Percentiles rank a stretch among this genome's conserved stretches.
phyloP scores from a whole-genome alignment of 1,284 basidiomycete species.

The Hymenochaete sp. region DNA sequence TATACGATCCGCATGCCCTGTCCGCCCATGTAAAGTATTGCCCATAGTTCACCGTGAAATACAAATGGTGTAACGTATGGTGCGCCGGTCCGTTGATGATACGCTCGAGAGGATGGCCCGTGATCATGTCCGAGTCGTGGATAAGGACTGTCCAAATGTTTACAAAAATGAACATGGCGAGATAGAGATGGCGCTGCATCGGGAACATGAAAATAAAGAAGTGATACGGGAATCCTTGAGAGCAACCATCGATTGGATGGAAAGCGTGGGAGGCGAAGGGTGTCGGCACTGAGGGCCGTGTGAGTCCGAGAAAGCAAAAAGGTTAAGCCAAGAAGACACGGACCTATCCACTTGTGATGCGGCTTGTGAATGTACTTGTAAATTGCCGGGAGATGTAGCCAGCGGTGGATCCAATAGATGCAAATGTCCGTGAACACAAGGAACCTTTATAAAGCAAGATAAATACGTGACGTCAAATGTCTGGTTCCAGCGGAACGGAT shows the following conservation, averaged over 20 bases:
- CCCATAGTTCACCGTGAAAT: slow-evolving; percentile 95
- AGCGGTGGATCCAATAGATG: slow-evolving; percentile 94
- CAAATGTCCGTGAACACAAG: slow-evolving; percentile 85
- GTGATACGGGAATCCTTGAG: slow-evolving; percentile 94
- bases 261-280: slow-evolving; percentile 97
- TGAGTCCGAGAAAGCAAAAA: slow-evolving; percentile 5
- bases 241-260: slow-evolving; percentile 92
- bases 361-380: slow-evolving; percentile 95
- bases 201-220: slow-evolving; percentile 90
- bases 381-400: slow-evolving; percentile 76
- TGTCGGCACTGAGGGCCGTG: slow-evolving; percentile 66
- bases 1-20: slow-evolving; percentile 76
- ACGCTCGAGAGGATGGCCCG: slow-evolving; percentile 82
- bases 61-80: slow-evolving; percentile 93
- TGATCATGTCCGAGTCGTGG: slow-evolving; percentile 99
- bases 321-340: slow-evolving; percentile 26
- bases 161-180: slow-evolving; percentile 78
- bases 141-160: slow-evolving; percentile 94
- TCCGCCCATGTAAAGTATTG: slow-evolving; percentile 98
- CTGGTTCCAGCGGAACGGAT: no score
- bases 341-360: slow-evolving; percentile 97
- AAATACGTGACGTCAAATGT: neutral
- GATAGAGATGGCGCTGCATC: slow-evolving; percentile 76
- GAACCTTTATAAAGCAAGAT: slow-evolving; percentile 44
- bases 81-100: slow-evolving; percentile 97